Conservation (phyloP, 2,329 filamentous ascomycete species). For the Teratosphaeriaceae sp. region DNA sequence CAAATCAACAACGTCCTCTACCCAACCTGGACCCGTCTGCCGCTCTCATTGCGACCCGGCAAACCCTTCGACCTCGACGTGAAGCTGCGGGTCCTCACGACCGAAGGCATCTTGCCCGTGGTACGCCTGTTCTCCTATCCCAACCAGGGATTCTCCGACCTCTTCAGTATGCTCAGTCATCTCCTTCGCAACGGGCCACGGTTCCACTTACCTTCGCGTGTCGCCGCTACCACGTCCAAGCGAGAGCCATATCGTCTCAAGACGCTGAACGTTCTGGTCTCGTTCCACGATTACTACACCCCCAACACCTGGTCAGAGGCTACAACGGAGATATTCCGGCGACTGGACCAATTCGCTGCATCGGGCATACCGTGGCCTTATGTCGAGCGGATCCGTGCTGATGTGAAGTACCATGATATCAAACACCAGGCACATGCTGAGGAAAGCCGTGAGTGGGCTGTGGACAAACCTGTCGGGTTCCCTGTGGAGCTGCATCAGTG, state of each 20-base stretch:
- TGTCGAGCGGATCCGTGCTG: conserved; percentile 20
- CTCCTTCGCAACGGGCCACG: conserved; percentile 18
- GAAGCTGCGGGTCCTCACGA: conserved; percentile 17
- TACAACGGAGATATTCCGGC: conserved; percentile 13
- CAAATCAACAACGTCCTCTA: conserved; percentile 16
- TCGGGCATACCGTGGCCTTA: conserved; percentile 1
- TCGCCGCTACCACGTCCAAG: conserved; percentile 7
- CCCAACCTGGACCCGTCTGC: conserved; percentile 18
- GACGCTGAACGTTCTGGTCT: conserved; percentile 13
- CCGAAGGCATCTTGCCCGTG: too few relatives aligned
- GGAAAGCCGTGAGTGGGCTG: too few relatives aligned
- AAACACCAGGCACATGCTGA: too few relatives aligned
- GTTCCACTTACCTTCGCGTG: neutral
- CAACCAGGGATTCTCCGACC: conserved; percentile 11
- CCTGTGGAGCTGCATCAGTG: too few relatives aligned
- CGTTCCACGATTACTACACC: conserved; percentile 19
- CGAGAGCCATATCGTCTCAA: conserved; percentile 11
- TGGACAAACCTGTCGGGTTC: too few relatives aligned
- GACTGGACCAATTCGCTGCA: conserved; percentile 13
- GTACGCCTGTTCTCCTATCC: too few relatives aligned
- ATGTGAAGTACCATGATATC: neutral
- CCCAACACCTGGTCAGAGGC: conserved; percentile 15
- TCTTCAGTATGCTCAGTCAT: conserved; percentile 17
- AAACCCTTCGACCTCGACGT: conserved; percentile 13
- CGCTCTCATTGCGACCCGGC: conserved; percentile 6